A percentile compares a stretch with the other conserved stretches of the same genome.
These are phyloP conservation scores for Aspergillus ruber DNA, from an alignment of 2,329 filamentous ascomycete genomes.

Conservation along the genomic window DNA sequence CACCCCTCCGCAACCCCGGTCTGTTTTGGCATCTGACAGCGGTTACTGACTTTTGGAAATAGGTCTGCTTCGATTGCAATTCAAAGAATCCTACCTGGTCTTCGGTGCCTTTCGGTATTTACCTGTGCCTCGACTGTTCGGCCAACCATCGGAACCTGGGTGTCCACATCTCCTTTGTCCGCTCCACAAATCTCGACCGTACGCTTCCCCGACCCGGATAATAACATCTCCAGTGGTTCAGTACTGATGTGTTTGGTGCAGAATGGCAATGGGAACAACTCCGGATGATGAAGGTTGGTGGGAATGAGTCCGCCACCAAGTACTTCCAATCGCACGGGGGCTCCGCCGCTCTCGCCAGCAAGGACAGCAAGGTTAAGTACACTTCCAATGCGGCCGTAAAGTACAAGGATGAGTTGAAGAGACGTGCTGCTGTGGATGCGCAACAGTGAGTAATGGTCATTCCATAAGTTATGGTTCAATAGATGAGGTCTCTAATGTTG, in stretches of 20 bases:
- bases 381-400: conserved; percentile 87
- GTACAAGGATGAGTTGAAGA: conserved; percentile 95
- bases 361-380: conserved; percentile 96
- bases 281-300: conserved; percentile 94
- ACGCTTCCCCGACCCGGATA: conserved; percentile 40
- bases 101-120: conserved; percentile 93
- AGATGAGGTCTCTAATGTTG: conserved; percentile 1
- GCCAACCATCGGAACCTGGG: conserved; percentile 95
- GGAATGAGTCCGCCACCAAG: conserved; percentile 95
- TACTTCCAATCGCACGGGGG: conserved; percentile 97
- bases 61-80: conserved; percentile 98
- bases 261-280: conserved; percentile 99
- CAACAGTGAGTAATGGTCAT: conserved; percentile 60
- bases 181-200: conserved; percentile 98
- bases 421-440: conserved; percentile 73
- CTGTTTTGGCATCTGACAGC: neutral
- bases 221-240: neutral
- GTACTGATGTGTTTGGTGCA: conserved; percentile 31
- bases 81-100: conserved; percentile 99
- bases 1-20: conserved; percentile 18
- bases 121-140: conserved; percentile 95
- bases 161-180: conserved; percentile 98
- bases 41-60: conserved; percentile 9
- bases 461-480: neutral
- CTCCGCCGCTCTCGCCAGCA: conserved; percentile 87